Evolutionary conservation across 2,329 filamentous ascomycete species (phyloP).

Genomic region (Penicillium sp.): DNA sequence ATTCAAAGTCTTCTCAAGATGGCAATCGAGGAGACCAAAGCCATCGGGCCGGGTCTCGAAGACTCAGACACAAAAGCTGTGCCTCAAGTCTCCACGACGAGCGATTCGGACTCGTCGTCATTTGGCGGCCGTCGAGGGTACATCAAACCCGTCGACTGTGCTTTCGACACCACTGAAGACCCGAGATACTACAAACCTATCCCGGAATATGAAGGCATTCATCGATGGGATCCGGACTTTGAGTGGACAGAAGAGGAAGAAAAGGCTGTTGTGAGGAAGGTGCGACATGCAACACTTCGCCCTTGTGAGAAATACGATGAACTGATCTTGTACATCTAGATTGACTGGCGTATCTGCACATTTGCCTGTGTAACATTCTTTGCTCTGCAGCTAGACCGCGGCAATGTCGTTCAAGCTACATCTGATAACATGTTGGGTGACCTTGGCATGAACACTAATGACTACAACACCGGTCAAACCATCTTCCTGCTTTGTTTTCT

Average conservation of each 20-base stretch:
- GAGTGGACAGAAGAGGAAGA: constrained; percentile 50
- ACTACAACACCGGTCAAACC: constrained; percentile 48
- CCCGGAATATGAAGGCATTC: constrained; percentile 49
- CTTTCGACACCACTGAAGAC: constrained; percentile 41
- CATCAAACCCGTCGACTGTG: constrained; percentile 22
- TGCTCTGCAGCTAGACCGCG: constrained; percentile 63
- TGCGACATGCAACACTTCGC: constrained; percentile 12
- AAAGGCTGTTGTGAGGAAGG: constrained; percentile 42
- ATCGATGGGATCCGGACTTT: constrained; percentile 51
- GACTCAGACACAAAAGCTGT: constrained; percentile 11
- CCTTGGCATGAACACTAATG: constrained; percentile 51
- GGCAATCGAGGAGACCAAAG: constrained; percentile 21
- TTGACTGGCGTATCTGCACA: constrained; percentile 46
- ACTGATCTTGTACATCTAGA: constrained; percentile 25
- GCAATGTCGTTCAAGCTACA: constrained; percentile 62
- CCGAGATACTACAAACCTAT: constrained; percentile 42
- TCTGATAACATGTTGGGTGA: constrained; percentile 61
- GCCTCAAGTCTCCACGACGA: constrained; percentile 5
- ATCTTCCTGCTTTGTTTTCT: constrained; percentile 41
- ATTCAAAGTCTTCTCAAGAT: constrained; percentile 11
- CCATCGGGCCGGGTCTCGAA: not conserved
- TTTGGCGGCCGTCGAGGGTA: constrained; percentile 10
- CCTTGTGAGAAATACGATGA: not conserved
- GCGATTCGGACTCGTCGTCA: constrained; percentile 19
- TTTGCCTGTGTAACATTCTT: constrained; percentile 63